These are phyloP conservation scores for Kwoniella heveanensis DNA, from an alignment of 768 basidiomycete species.

Conservation along the genomic window DNA sequence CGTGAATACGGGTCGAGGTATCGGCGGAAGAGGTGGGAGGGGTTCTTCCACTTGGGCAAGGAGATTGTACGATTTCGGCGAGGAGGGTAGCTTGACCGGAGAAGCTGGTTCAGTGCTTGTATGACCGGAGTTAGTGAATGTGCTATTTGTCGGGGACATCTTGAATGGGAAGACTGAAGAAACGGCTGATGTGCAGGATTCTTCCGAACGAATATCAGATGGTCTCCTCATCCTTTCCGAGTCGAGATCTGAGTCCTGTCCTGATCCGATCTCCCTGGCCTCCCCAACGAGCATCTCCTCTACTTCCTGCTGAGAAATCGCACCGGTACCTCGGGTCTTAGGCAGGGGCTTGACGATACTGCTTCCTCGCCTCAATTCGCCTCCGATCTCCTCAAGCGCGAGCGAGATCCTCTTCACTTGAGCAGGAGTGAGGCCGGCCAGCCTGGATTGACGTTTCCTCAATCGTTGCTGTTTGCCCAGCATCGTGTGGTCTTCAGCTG, in stretches of 20 bases:
- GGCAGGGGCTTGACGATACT: conserved; percentile 5
- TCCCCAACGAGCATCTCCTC: conserved; percentile 35
- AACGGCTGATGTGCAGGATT: conserved; percentile 25
- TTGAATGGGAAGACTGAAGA: conserved; percentile 40
- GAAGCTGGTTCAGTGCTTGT: conserved; percentile 16
- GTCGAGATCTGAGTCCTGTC: conserved; percentile 1
- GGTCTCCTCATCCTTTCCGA: conserved; percentile 7
- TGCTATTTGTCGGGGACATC: conserved; percentile 35
- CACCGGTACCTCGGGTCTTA: not conserved
- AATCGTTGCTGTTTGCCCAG: conserved; percentile 10
- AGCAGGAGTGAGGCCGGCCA: conserved; percentile 41
- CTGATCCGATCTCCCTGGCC: not conserved
- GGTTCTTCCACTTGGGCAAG: conserved; percentile 35
- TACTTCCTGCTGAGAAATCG: conserved; percentile 22
- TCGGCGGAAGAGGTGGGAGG: conserved; percentile 9
- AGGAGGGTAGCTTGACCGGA: conserved; percentile 31
- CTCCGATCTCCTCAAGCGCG: conserved; percentile 43
- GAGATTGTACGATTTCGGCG: conserved; percentile 40
- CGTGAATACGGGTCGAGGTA: conserved; percentile 22
- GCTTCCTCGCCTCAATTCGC: conserved; percentile 14
- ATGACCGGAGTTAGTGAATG: conserved; percentile 18
- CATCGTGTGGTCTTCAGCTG: not conserved
- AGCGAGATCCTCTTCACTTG: conserved; percentile 47
- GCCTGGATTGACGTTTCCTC: conserved; percentile 31
- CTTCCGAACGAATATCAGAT: conserved; percentile 28